Evolutionary conservation across 2,329 filamentous ascomycete species (phyloP).

Genomic region (Colletotrichum endophyticum): DNA sequence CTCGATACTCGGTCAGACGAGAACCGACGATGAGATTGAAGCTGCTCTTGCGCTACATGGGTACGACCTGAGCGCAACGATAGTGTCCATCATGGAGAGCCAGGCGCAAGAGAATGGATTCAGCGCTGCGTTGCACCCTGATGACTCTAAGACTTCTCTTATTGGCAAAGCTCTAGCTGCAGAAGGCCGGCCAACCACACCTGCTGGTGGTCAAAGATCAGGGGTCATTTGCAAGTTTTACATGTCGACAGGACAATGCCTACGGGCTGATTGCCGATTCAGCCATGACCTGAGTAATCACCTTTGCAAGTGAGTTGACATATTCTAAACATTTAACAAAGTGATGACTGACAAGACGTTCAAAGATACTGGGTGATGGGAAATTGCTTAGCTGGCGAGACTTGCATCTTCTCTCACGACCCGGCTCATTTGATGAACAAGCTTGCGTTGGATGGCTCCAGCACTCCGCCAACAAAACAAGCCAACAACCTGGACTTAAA

Average conservation of each 20-base stretch:
- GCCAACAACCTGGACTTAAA: conserved; percentile 80
- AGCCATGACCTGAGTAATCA: conserved; percentile 96
- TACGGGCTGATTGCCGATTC: conserved; percentile 94
- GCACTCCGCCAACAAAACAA: conserved; percentile 68
- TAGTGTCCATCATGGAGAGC: conserved; percentile 85
- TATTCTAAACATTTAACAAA: not conserved
- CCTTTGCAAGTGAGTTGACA: conserved; percentile 86
- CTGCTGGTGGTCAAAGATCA: conserved; percentile 73
- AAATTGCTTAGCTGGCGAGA: conserved; percentile 90
- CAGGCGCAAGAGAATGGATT: conserved; percentile 53
- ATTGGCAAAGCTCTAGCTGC: conserved; percentile 91
- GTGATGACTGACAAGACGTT: not conserved
- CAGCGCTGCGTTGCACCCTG: conserved; percentile 30
- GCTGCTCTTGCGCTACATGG: conserved; percentile 86
- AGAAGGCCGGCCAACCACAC: conserved; percentile 76
- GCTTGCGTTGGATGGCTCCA: conserved; percentile 73
- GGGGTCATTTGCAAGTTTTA: conserved; percentile 97
- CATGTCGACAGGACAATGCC: conserved; percentile 92
- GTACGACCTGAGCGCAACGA: conserved; percentile 92
- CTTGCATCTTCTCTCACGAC: conserved; percentile 97
- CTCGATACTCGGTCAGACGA: conserved; percentile 87
- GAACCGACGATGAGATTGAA: conserved; percentile 93
- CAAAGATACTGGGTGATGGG: conserved; percentile 92
- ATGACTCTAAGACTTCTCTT: conserved; percentile 71
- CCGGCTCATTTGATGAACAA: conserved; percentile 85